Evolutionary conservation across 78 protist genomes (phyloP).

Genomic region (Polysphondylium violaceum): DNA sequence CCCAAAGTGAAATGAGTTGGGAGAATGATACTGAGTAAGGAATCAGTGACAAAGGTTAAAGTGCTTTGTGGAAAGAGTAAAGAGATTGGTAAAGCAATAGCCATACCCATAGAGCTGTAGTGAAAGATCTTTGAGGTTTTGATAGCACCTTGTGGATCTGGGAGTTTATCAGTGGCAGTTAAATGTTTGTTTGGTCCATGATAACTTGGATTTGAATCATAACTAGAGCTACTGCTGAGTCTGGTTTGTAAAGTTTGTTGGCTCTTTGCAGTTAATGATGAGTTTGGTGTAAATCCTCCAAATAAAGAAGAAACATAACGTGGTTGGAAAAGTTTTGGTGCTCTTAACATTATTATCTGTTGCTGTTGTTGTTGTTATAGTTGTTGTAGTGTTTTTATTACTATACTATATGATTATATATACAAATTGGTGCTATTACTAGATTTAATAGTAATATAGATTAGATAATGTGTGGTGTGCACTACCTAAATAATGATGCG

Average conservation of each 20-base stretch:
- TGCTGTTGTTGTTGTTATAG: neutral
- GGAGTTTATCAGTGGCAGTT: neutral
- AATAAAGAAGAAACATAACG: neutral
- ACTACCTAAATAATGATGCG: no score
- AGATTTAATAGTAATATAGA: no score
- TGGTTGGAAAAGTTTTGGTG: conserved; percentile 8
- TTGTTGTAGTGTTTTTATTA: neutral
- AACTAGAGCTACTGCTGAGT: neutral
- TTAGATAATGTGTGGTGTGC: no score
- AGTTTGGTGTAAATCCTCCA: conserved; percentile 8
- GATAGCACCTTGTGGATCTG: conserved; percentile 26
- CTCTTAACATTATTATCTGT: conserved; percentile 15
- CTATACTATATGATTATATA: neutral
- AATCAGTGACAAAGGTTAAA: conserved; percentile 18
- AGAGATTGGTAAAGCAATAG: conserved; percentile 13
- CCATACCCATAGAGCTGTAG: conserved; percentile 51
- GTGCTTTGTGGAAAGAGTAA: neutral
- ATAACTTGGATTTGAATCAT: neutral
- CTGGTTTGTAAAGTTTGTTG: neutral
- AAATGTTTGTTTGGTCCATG: neutral
- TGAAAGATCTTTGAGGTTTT: conserved; percentile 8
- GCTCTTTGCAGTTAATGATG: neutral
- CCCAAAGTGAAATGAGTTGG: conserved; percentile 56
- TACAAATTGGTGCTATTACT: neutral
- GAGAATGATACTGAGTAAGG: conserved; percentile 1